Evolutionary conservation across 2,329 filamentous ascomycete species (phyloP).

Genomic region (Talaromyces albobiverticillius): DNA sequence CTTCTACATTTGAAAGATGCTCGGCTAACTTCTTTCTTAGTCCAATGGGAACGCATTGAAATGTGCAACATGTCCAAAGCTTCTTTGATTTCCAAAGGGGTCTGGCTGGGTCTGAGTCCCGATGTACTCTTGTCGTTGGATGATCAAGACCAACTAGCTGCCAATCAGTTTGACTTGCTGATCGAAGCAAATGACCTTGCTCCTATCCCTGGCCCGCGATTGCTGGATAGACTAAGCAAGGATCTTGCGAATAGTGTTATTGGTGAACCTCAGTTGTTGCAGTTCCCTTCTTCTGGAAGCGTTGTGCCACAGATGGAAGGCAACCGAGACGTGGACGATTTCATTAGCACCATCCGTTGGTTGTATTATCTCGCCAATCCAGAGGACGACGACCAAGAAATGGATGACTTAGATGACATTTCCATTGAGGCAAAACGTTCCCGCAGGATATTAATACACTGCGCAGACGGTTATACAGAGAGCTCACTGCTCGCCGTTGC

Average conservation of each 20-base stretch:
- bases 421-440: conserved; percentile 50
- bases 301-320: conserved; percentile 82
- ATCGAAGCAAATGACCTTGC: conserved; percentile 89
- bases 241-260: conserved; percentile 47
- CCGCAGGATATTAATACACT: conserved; percentile 82
- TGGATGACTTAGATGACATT: conserved; percentile 56
- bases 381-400: conserved; percentile 31
- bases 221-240: conserved; percentile 63
- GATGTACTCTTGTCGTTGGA: conserved; percentile 56
- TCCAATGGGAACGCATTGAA: conserved; percentile 81
- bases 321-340: conserved; percentile 75
- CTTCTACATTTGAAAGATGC: not conserved
- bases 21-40: conserved; percentile 28
- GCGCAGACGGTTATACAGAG: conserved; percentile 94
- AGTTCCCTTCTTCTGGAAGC: conserved; percentile 94
- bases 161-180: conserved; percentile 69
- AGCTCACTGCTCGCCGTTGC: conserved; percentile 83
- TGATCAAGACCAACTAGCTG: conserved; percentile 45
- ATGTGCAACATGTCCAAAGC: conserved; percentile 93
- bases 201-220: conserved; percentile 66
- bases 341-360: conserved; percentile 86
- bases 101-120: conserved; percentile 86
- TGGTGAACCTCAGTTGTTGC: conserved; percentile 51
- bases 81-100: conserved; percentile 83
- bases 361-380: conserved; percentile 80